A percentile compares a stretch with the other conserved stretches of the same genome.
phyloP scores from a whole-genome alignment of 495 filamentous ascomycete genomes.

The Annulohypoxylon maeteangense region DNA sequence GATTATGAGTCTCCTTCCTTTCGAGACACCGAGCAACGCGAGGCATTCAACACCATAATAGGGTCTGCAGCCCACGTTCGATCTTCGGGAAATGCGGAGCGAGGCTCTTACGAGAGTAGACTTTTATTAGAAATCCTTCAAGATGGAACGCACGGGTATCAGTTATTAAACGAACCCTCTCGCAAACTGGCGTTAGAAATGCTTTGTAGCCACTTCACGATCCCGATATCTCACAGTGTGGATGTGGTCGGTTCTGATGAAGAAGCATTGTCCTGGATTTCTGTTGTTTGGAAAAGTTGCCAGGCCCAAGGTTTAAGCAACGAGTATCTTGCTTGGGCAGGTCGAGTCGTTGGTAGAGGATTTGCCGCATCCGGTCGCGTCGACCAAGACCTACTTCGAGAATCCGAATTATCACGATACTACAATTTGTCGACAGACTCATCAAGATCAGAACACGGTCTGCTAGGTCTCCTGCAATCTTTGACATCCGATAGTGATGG shows the following conservation, averaged over 20 bases:
- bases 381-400: slow-evolving; percentile 65
- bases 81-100: slow-evolving; percentile 67
- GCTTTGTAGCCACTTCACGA: slow-evolving; percentile 76
- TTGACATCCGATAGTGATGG: slow-evolving; percentile 72
- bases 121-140: slow-evolving; percentile 78
- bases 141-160: slow-evolving; percentile 69
- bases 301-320: slow-evolving; percentile 67
- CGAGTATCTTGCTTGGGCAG: slow-evolving; percentile 85
- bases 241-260: slow-evolving; percentile 72
- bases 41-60: slow-evolving; percentile 72
- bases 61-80: slow-evolving; percentile 69
- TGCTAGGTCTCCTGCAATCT: slow-evolving; percentile 73
- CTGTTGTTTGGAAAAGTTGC: slow-evolving; percentile 79
- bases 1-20: slow-evolving; percentile 64
- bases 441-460: slow-evolving; percentile 57
- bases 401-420: slow-evolving; percentile 64
- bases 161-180: slow-evolving; percentile 74
- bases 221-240: slow-evolving; percentile 61
- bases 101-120: slow-evolving; percentile 72
- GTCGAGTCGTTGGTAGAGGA: slow-evolving; percentile 81
- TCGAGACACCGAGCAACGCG: slow-evolving; percentile 54
- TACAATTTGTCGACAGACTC: slow-evolving; percentile 52
- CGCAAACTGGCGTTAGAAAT: slow-evolving; percentile 76
- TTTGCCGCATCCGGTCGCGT: slow-evolving; percentile 80
- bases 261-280: slow-evolving; percentile 66